Conservation (phyloP, 495 filamentous ascomycete species). For the Xylaria palmicola region DNA sequence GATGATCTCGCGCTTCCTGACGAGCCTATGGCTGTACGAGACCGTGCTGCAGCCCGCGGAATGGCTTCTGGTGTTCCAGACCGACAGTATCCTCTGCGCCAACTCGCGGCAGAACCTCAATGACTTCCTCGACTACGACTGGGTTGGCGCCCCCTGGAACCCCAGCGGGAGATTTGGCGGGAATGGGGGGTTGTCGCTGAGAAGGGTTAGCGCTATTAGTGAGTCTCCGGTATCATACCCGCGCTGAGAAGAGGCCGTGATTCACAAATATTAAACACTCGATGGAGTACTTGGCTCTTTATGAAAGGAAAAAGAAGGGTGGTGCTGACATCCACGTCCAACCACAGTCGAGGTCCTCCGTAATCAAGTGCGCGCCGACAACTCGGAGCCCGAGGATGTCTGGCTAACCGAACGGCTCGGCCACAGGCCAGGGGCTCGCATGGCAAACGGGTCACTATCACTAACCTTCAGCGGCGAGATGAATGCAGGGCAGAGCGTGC, state of each 20-base stretch:
- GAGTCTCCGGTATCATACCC: not conserved
- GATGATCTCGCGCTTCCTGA: slow-evolving; percentile 46
- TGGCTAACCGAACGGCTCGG: slow-evolving; percentile 50
- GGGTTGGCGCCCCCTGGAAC: slow-evolving; percentile 54
- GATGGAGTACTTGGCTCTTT: not conserved
- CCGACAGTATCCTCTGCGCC: slow-evolving; percentile 51
- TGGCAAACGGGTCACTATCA: slow-evolving; percentile 23
- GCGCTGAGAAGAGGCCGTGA: not conserved
- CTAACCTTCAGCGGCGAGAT: slow-evolving; percentile 47
- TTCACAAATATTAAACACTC: too few species aligned
- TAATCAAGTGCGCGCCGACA: slow-evolving; percentile 37
- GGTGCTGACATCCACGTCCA: slow-evolving; percentile 29
- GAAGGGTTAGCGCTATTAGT: slow-evolving; percentile 45
- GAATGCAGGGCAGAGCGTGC: not conserved
- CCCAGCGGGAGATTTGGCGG: slow-evolving; percentile 42
- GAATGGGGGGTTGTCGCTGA: slow-evolving; percentile 49
- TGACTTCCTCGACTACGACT: slow-evolving; percentile 51
- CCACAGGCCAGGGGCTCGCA: slow-evolving; percentile 36
- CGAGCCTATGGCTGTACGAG: slow-evolving; percentile 47
- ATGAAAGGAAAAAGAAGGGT: not conserved
- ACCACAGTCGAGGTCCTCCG: slow-evolving; percentile 24
- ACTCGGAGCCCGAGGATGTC: slow-evolving; percentile 47
- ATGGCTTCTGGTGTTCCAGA: slow-evolving; percentile 49
- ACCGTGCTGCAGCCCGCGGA: slow-evolving; percentile 39
- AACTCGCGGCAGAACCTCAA: slow-evolving; percentile 46